Evolutionary conservation across 1,139 yeast genomes (phyloP).

Genomic region (Spathaspora sp.): DNA sequence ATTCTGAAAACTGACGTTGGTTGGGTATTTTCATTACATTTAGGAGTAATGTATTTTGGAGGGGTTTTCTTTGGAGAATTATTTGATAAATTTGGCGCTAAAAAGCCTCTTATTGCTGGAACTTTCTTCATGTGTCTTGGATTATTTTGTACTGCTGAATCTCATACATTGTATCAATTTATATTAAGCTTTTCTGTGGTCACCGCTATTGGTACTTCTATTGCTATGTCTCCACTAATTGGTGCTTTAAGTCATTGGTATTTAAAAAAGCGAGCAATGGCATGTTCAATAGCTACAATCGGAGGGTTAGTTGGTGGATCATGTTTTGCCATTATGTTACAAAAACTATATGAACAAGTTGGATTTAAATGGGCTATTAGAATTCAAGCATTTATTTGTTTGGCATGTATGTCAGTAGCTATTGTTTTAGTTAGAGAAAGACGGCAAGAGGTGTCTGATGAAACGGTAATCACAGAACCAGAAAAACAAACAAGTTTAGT

Average conservation of each 20-base stretch:
- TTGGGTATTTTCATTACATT: constrained; percentile 63
- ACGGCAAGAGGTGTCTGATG: constrained; percentile 9
- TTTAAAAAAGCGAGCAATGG: constrained; percentile 51
- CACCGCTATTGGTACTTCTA: constrained; percentile 57
- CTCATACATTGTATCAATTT: constrained; percentile 55
- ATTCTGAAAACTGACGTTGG: constrained; percentile 47
- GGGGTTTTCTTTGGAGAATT: constrained; percentile 63
- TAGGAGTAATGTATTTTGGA: constrained; percentile 56
- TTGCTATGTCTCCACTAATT: constrained; percentile 58
- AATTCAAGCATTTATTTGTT: constrained; percentile 49
- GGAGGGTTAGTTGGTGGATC: constrained; percentile 69
- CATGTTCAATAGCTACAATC: constrained; percentile 55
- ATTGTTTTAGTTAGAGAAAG: constrained; percentile 46
- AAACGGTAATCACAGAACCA: background rate
- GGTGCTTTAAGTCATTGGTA: constrained; percentile 68
- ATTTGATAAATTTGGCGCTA: constrained; percentile 57
- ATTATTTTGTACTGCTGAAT: constrained; percentile 52
- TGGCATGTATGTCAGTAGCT: constrained; percentile 38
- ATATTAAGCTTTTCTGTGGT: constrained; percentile 56
- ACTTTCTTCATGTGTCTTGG: constrained; percentile 47
- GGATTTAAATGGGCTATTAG: constrained; percentile 68
- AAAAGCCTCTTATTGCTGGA: constrained; percentile 46
- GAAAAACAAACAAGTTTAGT: background rate
- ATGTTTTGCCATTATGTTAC: constrained; percentile 55
- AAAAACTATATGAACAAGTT: constrained; percentile 40